Base-by-base conservation (phyloP, 1,284 basidiomycete species). In the Tilletia indica region DNA sequence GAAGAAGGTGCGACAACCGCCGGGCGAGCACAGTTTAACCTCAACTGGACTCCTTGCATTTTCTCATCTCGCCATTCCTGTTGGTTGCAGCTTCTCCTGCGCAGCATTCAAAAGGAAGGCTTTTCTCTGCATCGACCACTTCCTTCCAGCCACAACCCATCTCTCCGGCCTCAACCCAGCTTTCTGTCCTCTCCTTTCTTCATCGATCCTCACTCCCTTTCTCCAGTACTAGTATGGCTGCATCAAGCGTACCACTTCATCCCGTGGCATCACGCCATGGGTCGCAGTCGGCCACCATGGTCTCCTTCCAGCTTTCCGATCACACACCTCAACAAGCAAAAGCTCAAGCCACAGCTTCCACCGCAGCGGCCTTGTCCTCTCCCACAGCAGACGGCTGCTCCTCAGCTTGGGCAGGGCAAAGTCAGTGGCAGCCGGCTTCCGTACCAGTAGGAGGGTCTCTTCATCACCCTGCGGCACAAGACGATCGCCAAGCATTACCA, bases 191-290 rank as follows among this genome's bases (percentile, higher is more conserved):
- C 25, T 21, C 51, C 51, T 54, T 8, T n/a, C n/a, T n/a, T 54
- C 19, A 8, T 19, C 16, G 5, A 58, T 21, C 56, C 21, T 58
- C 56, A n/a, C 21, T 58, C 5, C 6, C 25, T 12, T 31, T 4
- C 56, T 69, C 47, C 58, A 11, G 42, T 54, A 16, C 58, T 19
- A 66, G 6, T 38, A 73, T 73, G 72, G 69, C 72, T 4, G 76
- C 76, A 12, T 64, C 61, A 25, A 75, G 73, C 6, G 79, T 81
- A 47, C 76, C 80, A 2, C 71, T 81, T 45, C 80, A 81, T 58
- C 80, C 80, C 16, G 47, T 81, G 61, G 79, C 79, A 12, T 77
- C 76, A 19, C 74, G 80, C 34, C 75, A 74, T 47, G 79, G 80
- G 16, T 67, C 68, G 42, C 67, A 73, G 58, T 72, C 76, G 25